Evolutionary conservation across 305 asterid genomes (phyloP), one percentile per base, ranked within the genome.

Genomic region (Solanum aculeatissimum): DNA sequence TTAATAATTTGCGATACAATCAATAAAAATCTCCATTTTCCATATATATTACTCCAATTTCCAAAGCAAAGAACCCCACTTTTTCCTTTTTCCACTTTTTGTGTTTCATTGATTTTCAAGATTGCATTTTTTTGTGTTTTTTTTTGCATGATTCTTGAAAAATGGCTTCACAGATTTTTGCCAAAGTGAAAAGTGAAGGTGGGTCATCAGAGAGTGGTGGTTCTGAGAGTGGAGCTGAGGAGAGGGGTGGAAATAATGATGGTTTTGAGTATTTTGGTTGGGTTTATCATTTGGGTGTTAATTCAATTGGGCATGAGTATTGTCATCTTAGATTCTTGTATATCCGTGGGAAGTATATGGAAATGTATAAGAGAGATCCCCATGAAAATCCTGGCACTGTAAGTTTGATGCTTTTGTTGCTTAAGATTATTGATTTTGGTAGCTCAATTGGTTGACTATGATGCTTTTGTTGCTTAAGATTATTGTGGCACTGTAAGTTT

Each of bases 361-460:
- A 91, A 92, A 96, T 96, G 98, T 94, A 93, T 85, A 94, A 94
- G 85, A 90, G 98, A 62, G 98, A 96, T 8, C 99, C 99, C 7
- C 88, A 83, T 38, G 94, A 93, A 23, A 83, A 91, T 51, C 98
- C 95, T 71, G 97, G 93, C 88, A 85, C 86, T 84, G 99, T 96
- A 91, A 60, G 97, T 89, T 40, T 71, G 27, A 70, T 40, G 54
- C 25, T 70, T 71, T 71, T 42, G 79, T 70, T 58, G 16, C 15
- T 21, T 47, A 13, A n/a, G n/a, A n/a, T n/a, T n/a, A n/a, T n/a
- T n/a, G n/a, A 9, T 47, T 4, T 47, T 11, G 0, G 15, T 47
- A 47, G 53, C 53, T 47, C 53, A 11, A 3, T 47, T 47, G 53
- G 53, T 47, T 47, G 15, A 0, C 6, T 47, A 47, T 11, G 1